Base-by-base conservation (phyloP, 1,284 basidiomycete species). In the Malassezia arunalokei region DNA sequence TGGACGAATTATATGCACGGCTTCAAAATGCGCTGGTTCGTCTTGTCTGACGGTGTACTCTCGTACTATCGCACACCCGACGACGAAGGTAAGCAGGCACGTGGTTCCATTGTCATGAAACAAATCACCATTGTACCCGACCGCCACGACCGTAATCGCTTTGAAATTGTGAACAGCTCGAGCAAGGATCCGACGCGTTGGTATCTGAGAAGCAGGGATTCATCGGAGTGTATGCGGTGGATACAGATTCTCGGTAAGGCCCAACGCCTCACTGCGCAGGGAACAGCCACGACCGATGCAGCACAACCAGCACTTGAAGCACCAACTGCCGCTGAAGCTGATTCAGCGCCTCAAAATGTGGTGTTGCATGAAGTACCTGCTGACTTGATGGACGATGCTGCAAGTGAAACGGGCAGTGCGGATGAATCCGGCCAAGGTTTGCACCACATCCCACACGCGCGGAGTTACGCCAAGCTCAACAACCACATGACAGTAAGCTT, bases 21-120 rank as follows among this genome's bases (percentile, higher is more conserved):
- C 0, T 95, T 91, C 75, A 85, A 84, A 63, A 86, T 86, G 0
- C 79, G 92, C 0, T 96, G 91, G 89, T 94, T 96, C 67, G 89
- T 95, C 0, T 79, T 96, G 35, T 83, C 86, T 63, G 82, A 86
- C 56, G 92, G 89, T 5, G 78, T 85, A 31, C 75, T 92, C 9
- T 65, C 63, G 12, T 54, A 92, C 71, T 92, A 89, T 70, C 85
- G 86, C 32, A 84, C 85, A 64, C 87, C 90, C 64, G 88, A 90
- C 59, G 92, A 96, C 66, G 90, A 96, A 75, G 81, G 81, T 8
- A 77, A 91, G 32, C 83, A 88, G 1, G 85, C 83, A 44, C 80
- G 92, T 30, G 91, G 91, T 1, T 85, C 88, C 0, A 88, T 95
- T 57, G 82, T 85, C 2, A 85, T 95, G 82, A 83, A 83, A 60